Conservation (phyloP, 176 grass and related monocot genomes). For the Secale cereale region DNA sequence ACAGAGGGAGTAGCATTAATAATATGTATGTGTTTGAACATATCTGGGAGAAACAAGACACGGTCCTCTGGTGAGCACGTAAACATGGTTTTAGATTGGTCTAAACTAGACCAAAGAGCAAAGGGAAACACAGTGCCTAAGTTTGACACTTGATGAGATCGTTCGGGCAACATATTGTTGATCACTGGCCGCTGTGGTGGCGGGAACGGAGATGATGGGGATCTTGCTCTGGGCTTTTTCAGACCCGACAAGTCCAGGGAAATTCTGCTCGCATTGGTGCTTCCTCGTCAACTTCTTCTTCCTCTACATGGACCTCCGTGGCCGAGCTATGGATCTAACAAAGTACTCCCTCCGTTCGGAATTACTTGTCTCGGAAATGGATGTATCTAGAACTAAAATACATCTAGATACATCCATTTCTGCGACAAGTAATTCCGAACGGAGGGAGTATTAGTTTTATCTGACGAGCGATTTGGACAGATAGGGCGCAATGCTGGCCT, state of each 20-base stretch:
- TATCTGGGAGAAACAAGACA: neutral
- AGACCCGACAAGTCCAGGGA: neutral
- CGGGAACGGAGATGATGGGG: neutral
- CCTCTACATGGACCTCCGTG: no score
- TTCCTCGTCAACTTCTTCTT: neutral
- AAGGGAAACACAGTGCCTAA: neutral
- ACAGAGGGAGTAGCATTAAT: no score
- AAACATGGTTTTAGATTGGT: conserved; percentile 34
- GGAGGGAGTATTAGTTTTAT: no score
- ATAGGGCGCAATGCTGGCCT: no score
- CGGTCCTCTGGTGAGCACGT: neutral
- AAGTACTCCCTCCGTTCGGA: no score
- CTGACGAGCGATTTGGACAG: no score
- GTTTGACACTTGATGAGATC: neutral
- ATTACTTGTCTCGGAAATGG: no score
- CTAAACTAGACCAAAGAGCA: neutral
- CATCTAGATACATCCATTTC: no score
- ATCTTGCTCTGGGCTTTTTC: neutral
- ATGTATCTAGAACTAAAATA: no score
- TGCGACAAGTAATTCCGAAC: no score
- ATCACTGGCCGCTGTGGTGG: neutral
- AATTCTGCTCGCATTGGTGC: neutral
- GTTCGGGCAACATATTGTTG: neutral
- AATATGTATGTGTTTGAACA: no score
- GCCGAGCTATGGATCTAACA: no score